These are phyloP conservation scores for Lenzites betulinus DNA, from an alignment of 768 basidiomycete genomes.

Conservation along the genomic window DNA sequence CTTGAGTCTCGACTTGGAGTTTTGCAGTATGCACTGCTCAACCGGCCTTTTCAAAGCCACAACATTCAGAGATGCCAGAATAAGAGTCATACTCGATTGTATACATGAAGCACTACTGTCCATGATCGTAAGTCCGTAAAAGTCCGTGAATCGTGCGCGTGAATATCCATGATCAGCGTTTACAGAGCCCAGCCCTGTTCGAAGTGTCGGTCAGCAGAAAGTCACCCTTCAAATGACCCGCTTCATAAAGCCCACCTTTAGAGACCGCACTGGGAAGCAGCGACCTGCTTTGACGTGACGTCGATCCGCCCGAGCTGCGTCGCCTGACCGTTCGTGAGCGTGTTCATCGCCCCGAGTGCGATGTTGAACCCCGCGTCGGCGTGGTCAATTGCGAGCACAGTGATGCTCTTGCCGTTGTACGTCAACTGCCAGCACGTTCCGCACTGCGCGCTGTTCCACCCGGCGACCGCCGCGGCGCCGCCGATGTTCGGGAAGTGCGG, in stretches of 20 bases:
- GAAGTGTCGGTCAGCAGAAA: background rate
- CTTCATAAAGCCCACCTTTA: slow-evolving; percentile 21
- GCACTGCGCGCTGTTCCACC: slow-evolving; percentile 54
- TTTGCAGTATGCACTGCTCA: too few species aligned
- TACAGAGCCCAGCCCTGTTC: too few species aligned
- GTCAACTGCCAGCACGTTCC: slow-evolving; percentile 63
- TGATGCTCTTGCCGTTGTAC: slow-evolving; percentile 46
- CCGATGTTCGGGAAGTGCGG: slow-evolving; percentile 64
- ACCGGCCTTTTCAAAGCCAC: background rate
- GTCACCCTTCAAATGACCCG: background rate
- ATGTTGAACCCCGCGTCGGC: slow-evolving; percentile 42
- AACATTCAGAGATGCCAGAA: too few species aligned
- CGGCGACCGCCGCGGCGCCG: slow-evolving; percentile 49
- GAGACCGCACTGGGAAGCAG: slow-evolving; percentile 41
- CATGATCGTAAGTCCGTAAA: slow-evolving; percentile 1
- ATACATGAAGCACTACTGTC: background rate
- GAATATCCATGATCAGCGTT: background rate
- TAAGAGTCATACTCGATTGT: too few species aligned
- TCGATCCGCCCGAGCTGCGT: slow-evolving; percentile 27
- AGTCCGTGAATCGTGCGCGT: slow-evolving; percentile 5
- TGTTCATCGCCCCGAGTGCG: slow-evolving; percentile 33
- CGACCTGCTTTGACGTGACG: slow-evolving; percentile 30
- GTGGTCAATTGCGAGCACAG: slow-evolving; percentile 54
- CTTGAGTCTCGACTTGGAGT: too few species aligned
- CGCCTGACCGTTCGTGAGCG: slow-evolving; percentile 31